phyloP scores from a whole-genome alignment of 1,284 basidiomycete genomes.

The Cryptococcus wingfieldii region DNA sequence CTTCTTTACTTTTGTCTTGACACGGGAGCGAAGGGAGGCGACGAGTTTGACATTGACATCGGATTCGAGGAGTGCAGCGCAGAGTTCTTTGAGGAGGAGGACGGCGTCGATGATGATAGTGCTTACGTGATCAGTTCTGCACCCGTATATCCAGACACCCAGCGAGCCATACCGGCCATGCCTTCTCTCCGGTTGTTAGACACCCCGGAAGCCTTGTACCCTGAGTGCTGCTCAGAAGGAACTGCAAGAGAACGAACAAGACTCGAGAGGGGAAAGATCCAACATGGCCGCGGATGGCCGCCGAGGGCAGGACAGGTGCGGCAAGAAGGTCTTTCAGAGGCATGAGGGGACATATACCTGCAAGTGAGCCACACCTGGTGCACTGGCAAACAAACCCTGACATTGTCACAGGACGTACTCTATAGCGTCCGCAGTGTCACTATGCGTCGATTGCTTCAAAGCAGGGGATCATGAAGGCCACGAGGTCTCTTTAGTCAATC shows the following conservation, averaged over 20 bases:
- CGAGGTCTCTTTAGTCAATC: conserved; percentile 85
- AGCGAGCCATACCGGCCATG: too few species aligned
- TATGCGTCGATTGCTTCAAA: conserved; percentile 83
- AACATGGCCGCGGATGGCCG: conserved; percentile 7
- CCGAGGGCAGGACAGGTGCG: conserved; percentile 31
- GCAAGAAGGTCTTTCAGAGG: conserved; percentile 38
- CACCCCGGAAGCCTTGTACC: conserved; percentile 3
- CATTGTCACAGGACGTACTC: conserved; percentile 68
- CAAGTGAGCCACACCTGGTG: conserved; percentile 61
- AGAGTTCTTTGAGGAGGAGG: conserved; percentile 94
- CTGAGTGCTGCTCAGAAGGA: conserved; percentile 22
- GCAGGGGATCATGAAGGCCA: conserved; percentile 76
- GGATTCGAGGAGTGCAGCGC: conserved; percentile 86
- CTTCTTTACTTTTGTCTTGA: conserved; percentile 66
- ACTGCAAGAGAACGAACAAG: conserved; percentile 18
- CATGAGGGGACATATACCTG: conserved; percentile 78
- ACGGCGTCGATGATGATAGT: conserved; percentile 73
- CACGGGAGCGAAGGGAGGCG: conserved; percentile 76
- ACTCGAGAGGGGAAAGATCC: conserved; percentile 14
- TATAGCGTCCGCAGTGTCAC: conserved; percentile 77
- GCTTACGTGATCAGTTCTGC: too few species aligned
- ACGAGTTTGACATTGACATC: conserved; percentile 99
- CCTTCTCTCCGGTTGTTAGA: conserved; percentile 9
- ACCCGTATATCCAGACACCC: too few species aligned
- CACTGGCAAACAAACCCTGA: background rate